phyloP scores from a whole-genome alignment of 1,139 yeast genomes.

The Suhomyces bribrorum region DNA sequence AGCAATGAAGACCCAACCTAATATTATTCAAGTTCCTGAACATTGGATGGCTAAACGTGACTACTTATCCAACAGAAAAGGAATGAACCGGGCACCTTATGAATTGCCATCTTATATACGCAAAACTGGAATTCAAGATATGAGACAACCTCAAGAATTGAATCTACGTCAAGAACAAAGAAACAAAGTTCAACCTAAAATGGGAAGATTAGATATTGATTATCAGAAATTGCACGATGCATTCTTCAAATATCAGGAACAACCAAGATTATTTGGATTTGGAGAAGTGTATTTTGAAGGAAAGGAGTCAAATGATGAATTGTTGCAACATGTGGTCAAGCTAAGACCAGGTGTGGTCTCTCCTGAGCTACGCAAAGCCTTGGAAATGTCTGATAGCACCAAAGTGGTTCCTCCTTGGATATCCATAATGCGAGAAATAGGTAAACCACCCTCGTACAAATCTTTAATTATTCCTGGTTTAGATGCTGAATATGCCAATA shows the following conservation, averaged over 20 bases:
- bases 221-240: slow-evolving; percentile 83
- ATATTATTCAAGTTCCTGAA: slow-evolving; percentile 73
- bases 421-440: slow-evolving; percentile 63
- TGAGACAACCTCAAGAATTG: slow-evolving; percentile 64
- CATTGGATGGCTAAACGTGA: slow-evolving; percentile 87
- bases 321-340: slow-evolving; percentile 34
- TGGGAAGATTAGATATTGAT: slow-evolving; percentile 86
- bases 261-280: slow-evolving; percentile 64
- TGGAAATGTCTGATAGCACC: slow-evolving; percentile 64
- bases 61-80: slow-evolving; percentile 69
- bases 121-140: slow-evolving; percentile 85
- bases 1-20: slow-evolving; percentile 63
- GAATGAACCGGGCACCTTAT: slow-evolving; percentile 73
- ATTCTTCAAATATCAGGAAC: slow-evolving; percentile 76
- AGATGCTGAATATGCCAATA: slow-evolving; percentile 43
- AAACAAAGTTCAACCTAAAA: slow-evolving; percentile 85
- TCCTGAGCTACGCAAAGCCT: slow-evolving; percentile 57
- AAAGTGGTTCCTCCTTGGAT: slow-evolving; percentile 78
- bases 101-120: slow-evolving; percentile 75
- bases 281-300: slow-evolving; percentile 88
- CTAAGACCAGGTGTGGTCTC: slow-evolving; percentile 74
- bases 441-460: slow-evolving; percentile 86
- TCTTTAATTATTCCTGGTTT: slow-evolving; percentile 59
- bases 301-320: slow-evolving; percentile 55
- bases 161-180: slow-evolving; percentile 75